Percentiles rank a stretch among this genome's conserved stretches.
These are phyloP conservation scores for Backusella australiensis DNA, from an alignment of 192 early-diverging fungal species.

Conservation along the genomic window DNA sequence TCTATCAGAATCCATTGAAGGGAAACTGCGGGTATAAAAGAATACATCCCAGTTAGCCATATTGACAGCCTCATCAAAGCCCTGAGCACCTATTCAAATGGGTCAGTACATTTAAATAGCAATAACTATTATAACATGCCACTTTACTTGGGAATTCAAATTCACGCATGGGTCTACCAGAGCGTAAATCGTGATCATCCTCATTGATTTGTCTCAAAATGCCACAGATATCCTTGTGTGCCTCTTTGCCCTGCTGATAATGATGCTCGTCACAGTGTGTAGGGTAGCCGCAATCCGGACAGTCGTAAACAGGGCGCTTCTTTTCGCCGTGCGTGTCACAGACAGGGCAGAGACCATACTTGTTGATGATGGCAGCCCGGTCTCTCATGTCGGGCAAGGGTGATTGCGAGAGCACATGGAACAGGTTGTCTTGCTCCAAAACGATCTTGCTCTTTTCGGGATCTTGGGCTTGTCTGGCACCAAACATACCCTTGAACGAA, in stretches of 20 bases:
- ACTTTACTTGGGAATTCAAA: conserved; percentile 71
- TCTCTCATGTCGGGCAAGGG: conserved; percentile 66
- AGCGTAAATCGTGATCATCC: conserved; percentile 80
- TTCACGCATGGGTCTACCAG: conserved; percentile 69
- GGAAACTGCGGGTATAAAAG: conserved; percentile 77
- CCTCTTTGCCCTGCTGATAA: conserved; percentile 55
- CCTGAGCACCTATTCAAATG: conserved; percentile 41
- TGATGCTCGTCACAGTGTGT: conserved; percentile 75
- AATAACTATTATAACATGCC: neutral
- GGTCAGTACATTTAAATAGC: no score
- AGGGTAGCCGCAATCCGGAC: conserved; percentile 77
- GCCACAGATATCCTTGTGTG: conserved; percentile 55
- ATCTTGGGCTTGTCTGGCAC: neutral
- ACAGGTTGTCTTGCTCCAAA: conserved; percentile 55
- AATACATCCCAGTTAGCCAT: conserved; percentile 76
- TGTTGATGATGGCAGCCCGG: conserved; percentile 57
- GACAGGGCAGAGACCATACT: conserved; percentile 65
- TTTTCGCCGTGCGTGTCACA: conserved; percentile 57
- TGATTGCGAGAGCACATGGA: conserved; percentile 68
- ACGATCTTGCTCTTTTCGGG: conserved; percentile 26
- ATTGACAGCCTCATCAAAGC: conserved; percentile 73
- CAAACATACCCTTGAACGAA: conserved; percentile 34
- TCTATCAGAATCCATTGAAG: conserved; percentile 63
- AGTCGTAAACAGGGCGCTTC: conserved; percentile 59
- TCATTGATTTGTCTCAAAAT: conserved; percentile 68